phyloP scores from a whole-genome alignment of 148 eudicot species.

The Spergularia bocconei region DNA sequence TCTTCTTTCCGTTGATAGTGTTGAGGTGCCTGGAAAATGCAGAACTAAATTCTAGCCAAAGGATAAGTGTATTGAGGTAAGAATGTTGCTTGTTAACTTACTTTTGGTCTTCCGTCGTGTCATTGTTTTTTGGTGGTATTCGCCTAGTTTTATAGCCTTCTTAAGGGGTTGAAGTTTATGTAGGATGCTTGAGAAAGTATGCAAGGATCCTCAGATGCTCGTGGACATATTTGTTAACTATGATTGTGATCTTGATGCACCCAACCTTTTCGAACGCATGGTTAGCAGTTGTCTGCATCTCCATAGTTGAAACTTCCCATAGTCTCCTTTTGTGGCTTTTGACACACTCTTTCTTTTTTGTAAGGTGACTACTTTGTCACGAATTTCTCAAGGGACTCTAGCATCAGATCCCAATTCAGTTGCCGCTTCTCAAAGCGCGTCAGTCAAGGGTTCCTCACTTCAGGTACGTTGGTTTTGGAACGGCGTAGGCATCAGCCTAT shows the following conservation, averaged over 20 bases:
- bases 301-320: neutral
- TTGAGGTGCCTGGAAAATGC: constrained; percentile 77
- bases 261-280: constrained; percentile 93
- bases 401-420: constrained; percentile 77
- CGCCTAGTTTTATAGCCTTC: constrained; percentile 14
- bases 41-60: constrained; percentile 60
- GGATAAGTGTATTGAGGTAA: constrained; percentile 78
- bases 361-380: constrained; percentile 77
- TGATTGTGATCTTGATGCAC: constrained; percentile 92
- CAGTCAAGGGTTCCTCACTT: constrained; percentile 85
- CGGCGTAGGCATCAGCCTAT: neutral
- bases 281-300: constrained; percentile 29
- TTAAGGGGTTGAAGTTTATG: constrained; percentile 26
- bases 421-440: constrained; percentile 68
- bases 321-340: neutral
- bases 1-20: constrained; percentile 93
- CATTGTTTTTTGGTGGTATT: constrained; percentile 7
- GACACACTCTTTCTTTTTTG: constrained; percentile 18
- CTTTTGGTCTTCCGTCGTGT: constrained; percentile 5
- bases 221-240: constrained; percentile 95
- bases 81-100: constrained; percentile 11
- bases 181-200: constrained; percentile 98
- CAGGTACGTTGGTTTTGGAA: constrained; percentile 50
- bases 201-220: constrained; percentile 93
- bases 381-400: constrained; percentile 90